Evolutionary conservation across 768 basidiomycete genomes (phyloP).

Genomic region (Xerocomus potaroensis): DNA sequence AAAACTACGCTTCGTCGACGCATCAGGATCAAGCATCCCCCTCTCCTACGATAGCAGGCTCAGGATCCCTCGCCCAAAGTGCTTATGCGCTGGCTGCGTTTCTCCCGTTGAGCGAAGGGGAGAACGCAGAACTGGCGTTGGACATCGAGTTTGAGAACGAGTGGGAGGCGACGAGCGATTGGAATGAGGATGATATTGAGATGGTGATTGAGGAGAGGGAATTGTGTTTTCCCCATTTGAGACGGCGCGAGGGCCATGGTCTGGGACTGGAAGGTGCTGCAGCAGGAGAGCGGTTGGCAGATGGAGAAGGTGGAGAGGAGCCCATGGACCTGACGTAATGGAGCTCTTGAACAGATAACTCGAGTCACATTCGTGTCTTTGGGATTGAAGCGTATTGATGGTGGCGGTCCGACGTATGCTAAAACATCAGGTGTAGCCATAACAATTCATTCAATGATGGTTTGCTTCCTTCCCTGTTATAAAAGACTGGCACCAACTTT

Average conservation of each 20-base stretch:
- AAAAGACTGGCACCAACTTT: too few species aligned
- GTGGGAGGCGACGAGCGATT: conserved; percentile 87
- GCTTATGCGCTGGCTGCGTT: conserved; percentile 22
- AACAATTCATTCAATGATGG: too few species aligned
- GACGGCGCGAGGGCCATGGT: conserved; percentile 3
- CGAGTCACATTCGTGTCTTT: too few species aligned
- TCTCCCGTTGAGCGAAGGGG: conserved; percentile 39
- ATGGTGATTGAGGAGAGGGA: conserved; percentile 66
- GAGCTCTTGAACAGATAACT: too few species aligned
- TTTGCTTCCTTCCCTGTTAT: too few species aligned
- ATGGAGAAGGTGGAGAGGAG: conserved; percentile 39
- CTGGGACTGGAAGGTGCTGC: background rate
- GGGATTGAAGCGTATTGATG: too few species aligned
- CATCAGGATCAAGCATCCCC: conserved; percentile 7
- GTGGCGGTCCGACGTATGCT: too few species aligned
- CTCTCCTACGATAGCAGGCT: background rate
- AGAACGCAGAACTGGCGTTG: conserved; percentile 48
- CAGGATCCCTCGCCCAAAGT: background rate
- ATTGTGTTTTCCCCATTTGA: conserved; percentile 55
- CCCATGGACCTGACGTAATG: conserved; percentile 37
- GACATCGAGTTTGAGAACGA: conserved; percentile 88
- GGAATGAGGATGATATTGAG: conserved; percentile 87
- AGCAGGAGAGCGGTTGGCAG: conserved; percentile 12
- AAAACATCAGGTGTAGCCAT: too few species aligned
- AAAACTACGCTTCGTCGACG: conserved; percentile 22